Conservation (phyloP, 768 basidiomycete species). For the Pleurotus salmoneostramineus region DNA sequence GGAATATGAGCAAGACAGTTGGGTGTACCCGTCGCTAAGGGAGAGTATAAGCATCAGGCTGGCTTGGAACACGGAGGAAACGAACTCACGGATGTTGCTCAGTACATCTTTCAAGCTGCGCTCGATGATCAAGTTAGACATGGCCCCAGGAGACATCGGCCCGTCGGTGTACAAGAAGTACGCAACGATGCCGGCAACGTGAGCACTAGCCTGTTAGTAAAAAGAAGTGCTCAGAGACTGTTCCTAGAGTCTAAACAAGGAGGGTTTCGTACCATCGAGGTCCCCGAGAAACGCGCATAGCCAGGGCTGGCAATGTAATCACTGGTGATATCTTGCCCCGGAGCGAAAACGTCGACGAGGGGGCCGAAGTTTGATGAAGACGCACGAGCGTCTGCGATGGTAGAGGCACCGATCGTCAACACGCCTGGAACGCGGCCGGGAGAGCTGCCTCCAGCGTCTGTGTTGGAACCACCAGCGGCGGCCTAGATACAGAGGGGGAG, state of each 20-base stretch:
- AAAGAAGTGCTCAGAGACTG: background rate
- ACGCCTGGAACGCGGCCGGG: conserved; percentile 30
- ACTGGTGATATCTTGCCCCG: conserved; percentile 28
- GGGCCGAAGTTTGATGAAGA: conserved; percentile 37
- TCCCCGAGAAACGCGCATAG: conserved; percentile 20
- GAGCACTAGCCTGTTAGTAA: background rate
- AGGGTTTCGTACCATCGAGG: conserved; percentile 19
- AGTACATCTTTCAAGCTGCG: background rate
- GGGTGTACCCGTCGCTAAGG: background rate
- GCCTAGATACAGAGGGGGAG: conserved; percentile 2
- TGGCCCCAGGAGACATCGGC: background rate
- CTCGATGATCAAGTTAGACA: background rate
- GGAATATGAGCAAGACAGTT: background rate
- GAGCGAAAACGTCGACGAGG: conserved; percentile 36
- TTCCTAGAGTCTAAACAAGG: background rate
- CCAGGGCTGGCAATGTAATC: conserved; percentile 22
- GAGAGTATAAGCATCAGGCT: background rate
- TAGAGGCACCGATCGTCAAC: conserved; percentile 34
- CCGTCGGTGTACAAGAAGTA: background rate
- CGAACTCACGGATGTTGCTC: background rate
- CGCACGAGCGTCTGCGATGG: conserved; percentile 28
- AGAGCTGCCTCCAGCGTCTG: conserved; percentile 24
- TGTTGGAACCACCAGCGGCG: conserved; percentile 32
- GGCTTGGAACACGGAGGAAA: background rate
- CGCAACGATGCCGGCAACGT: background rate